Conservation (phyloP, 2,329 filamentous ascomycete species). For the Aspergillus pseudoglaucus region DNA sequence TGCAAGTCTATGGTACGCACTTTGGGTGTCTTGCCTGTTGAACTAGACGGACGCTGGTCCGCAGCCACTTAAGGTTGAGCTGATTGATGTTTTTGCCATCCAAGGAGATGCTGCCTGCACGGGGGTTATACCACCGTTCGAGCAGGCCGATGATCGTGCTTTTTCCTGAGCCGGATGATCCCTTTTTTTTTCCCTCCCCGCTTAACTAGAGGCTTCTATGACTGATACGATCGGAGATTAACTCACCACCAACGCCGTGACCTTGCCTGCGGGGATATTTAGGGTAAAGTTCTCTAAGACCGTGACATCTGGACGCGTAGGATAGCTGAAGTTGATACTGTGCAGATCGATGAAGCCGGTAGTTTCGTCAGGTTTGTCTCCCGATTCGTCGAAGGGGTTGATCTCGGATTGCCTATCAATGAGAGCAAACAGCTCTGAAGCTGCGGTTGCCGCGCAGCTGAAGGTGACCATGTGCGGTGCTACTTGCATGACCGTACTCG, state of each 20-base stretch:
- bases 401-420: constrained; percentile 33
- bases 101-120: constrained; percentile 57
- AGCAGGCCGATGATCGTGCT: constrained; percentile 59
- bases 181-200: constrained; percentile 13
- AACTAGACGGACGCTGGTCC: constrained; percentile 62
- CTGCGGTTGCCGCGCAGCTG: constrained; percentile 36
- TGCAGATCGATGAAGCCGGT: constrained; percentile 33
- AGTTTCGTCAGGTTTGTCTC: constrained; percentile 8
- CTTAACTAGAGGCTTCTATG: neutral
- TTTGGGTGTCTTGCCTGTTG: constrained; percentile 43
- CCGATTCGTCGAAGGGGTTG: constrained; percentile 24
- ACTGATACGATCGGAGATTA: neutral
- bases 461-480: constrained; percentile 34
- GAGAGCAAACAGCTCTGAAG: constrained; percentile 33
- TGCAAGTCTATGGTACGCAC: neutral
- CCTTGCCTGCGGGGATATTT: constrained; percentile 27
- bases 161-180: constrained; percentile 53
- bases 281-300: constrained; percentile 31
- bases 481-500: constrained; percentile 27
- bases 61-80: constrained; percentile 56
- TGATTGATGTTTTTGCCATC: constrained; percentile 56
- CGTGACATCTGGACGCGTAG: constrained; percentile 34
- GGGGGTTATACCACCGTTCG: constrained; percentile 62
- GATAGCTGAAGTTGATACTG: constrained; percentile 32
- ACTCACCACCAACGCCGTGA: constrained; percentile 52